Conservation (phyloP, 73 alveolate genomes). For the Urostyla sp. region DNA sequence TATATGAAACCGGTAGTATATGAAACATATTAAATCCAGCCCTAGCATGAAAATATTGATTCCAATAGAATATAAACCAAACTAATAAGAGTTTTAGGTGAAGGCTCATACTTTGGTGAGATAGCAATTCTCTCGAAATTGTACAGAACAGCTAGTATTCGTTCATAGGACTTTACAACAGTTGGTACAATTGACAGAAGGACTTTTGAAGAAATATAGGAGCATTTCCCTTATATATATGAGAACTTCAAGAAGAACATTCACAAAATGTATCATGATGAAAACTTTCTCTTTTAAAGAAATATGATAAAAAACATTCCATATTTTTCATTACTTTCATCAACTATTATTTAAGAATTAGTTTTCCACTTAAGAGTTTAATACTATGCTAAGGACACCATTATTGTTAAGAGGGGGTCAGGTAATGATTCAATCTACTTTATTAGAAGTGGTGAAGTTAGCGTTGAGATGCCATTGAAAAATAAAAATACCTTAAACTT, state of each 20-base stretch:
- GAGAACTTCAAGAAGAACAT: constrained; percentile 3
- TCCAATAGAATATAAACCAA: too few relatives aligned
- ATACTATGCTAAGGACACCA: constrained; percentile 2
- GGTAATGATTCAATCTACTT: constrained; percentile 27
- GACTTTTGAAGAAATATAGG: not conserved
- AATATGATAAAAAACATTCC: constrained; percentile 33
- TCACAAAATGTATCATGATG: not conserved
- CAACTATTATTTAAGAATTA: constrained; percentile 12
- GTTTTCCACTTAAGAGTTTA: constrained; percentile 10
- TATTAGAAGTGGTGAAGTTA: constrained; percentile 24
- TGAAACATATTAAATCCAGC: constrained; percentile 19
- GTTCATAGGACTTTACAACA: constrained; percentile 68
- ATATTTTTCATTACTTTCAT: constrained; percentile 1
- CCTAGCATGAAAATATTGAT: too few relatives aligned
- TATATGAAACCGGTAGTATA: constrained; percentile 28
- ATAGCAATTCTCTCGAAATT: constrained; percentile 93
- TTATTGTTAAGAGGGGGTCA: constrained; percentile 24
- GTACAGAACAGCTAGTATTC: constrained; percentile 92
- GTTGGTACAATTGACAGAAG: constrained; percentile 24
- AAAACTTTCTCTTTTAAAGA: constrained; percentile 1
- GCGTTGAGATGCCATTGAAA: constrained; percentile 39
- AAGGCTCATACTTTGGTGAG: constrained; percentile 96
- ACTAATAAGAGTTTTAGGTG: too few relatives aligned
- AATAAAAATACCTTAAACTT: constrained; percentile 21
- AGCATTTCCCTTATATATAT: constrained; percentile 36